Conservation (phyloP, 2,329 filamentous ascomycete genomes). For the Alternaria brassicicola region DNA sequence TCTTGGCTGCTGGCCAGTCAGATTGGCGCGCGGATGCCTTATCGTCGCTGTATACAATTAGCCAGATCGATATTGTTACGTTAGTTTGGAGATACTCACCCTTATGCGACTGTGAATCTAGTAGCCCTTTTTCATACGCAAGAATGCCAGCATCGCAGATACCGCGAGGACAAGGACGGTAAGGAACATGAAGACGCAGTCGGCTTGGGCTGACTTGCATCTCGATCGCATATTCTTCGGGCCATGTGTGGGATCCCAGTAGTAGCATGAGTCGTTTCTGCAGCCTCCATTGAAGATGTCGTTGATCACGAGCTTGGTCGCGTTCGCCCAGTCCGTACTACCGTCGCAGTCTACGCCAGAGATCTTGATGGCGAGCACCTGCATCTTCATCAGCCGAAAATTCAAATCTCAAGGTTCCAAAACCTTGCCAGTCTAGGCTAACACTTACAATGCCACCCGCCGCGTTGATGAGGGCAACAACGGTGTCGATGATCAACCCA, state of each 20-base stretch:
- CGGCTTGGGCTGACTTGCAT: constrained; percentile 32
- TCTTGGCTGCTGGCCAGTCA: not conserved
- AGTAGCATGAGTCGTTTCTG: not conserved
- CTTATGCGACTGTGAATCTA: not conserved
- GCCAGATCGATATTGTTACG: not conserved
- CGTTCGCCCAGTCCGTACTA: not conserved
- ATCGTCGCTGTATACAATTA: not conserved
- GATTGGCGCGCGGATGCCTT: not conserved
- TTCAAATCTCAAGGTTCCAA: not conserved
- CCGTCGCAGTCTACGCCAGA: constrained; percentile 17
- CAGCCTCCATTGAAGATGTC: constrained; percentile 29
- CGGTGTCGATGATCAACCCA: not conserved
- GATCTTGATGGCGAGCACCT: constrained; percentile 32
- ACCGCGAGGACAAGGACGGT: constrained; percentile 22
- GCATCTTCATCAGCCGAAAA: not conserved
- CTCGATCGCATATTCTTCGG: constrained; percentile 1
- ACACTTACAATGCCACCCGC: constrained; percentile 8
- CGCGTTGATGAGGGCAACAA: constrained; percentile 2
- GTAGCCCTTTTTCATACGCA: constrained; percentile 20
- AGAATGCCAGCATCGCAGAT: constrained; percentile 12
- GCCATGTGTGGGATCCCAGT: not conserved
- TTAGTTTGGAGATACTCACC: not conserved
- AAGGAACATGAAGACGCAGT: constrained; percentile 37
- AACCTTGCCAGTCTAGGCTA: not conserved
- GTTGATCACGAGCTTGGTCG: constrained; percentile 7